Conservation (phyloP, 805 yeast genomes). For the Starmerella apis region DNA sequence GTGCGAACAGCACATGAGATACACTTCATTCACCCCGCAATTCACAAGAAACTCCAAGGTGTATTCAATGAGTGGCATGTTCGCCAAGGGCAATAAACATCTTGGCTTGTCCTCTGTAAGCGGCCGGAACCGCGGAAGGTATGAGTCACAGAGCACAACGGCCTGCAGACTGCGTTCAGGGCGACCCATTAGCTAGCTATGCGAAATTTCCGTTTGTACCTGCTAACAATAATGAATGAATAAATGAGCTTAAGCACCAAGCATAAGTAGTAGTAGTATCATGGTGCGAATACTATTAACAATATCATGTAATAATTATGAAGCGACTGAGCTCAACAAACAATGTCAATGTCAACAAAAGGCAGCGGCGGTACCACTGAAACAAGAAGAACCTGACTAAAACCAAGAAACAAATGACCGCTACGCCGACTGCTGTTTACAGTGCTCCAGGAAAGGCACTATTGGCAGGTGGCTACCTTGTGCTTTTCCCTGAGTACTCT, state of each 20-base stretch:
- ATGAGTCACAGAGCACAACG: constrained; percentile 86
- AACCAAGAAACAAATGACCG: not conserved
- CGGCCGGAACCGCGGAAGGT: constrained; percentile 87
- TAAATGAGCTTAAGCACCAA: not conserved
- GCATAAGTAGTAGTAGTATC: not conserved
- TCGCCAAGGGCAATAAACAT: constrained; percentile 84
- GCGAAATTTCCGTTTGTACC: not conserved
- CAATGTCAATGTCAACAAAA: not conserved
- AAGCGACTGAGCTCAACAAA: too few relatives aligned
- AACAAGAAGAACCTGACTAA: too few relatives aligned
- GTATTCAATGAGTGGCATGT: constrained; percentile 87
- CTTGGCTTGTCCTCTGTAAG: constrained; percentile 76
- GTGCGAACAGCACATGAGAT: constrained; percentile 79
- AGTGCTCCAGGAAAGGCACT: constrained; percentile 96
- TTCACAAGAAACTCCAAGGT: constrained; percentile 88
- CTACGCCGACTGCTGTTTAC: constrained; percentile 37
- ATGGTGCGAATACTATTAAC: not conserved
- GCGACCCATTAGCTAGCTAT: constrained; percentile 10
- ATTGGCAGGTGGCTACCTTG: constrained; percentile 89
- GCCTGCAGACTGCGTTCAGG: constrained; percentile 54
- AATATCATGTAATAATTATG: not conserved
- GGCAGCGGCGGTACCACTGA: too few relatives aligned
- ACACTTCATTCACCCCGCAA: constrained; percentile 84
- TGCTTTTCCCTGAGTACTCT: constrained; percentile 61
- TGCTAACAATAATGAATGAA: not conserved